Base-by-base conservation (phyloP, 352 stramenopile genomes). In the Phytophthora crassamura region DNA sequence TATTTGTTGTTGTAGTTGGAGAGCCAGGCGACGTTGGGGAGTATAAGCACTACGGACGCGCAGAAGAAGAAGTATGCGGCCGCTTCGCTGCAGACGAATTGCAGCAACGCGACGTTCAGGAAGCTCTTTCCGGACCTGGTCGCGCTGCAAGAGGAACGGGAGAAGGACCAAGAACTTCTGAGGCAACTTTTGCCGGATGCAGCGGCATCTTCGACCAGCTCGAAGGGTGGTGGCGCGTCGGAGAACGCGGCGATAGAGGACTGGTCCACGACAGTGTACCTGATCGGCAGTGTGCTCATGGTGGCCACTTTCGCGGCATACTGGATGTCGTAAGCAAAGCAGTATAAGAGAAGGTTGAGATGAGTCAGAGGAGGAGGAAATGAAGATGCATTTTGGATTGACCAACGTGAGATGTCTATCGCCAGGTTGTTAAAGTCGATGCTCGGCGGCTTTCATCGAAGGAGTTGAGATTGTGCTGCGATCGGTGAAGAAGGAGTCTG, bases 71-170 rank as follows among this genome's bases (percentile, higher is more conserved):
- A 90, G 49, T 93, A 95, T 47, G 92, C 92, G 14, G 71, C 64
- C 14, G 66, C 82, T 41, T 96, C 85, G 16, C 71, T 97, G 6
- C 90, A 91, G 42, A 73, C 82, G 39, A 97, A 98, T 74, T 89
- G 81, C 59, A 78, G 64, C 48, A 91, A 88, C 55, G 71, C 80
- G 5, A 84, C 80, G 0, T 98, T 98, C 61, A 70, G 86, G 45
- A 87, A 90, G 67, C 65, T 97, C 7, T 98, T 98, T 50, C 90
- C 93, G 0, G 85, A 98, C 20, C 78, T 97, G 12, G 88, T 97
- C 33, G 81, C 86, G 42, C 65, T 96, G 40, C 78, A 96, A 43
- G 69, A 83, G 36, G 52, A 86, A 42, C 77, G 77, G 15, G 71
- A 85, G 22, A 74, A 79, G 25, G 77, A 86, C 28, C 63, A 82